Conservation (phyloP, 1,284 basidiomycete genomes). For the Irpex rosettiformis region DNA sequence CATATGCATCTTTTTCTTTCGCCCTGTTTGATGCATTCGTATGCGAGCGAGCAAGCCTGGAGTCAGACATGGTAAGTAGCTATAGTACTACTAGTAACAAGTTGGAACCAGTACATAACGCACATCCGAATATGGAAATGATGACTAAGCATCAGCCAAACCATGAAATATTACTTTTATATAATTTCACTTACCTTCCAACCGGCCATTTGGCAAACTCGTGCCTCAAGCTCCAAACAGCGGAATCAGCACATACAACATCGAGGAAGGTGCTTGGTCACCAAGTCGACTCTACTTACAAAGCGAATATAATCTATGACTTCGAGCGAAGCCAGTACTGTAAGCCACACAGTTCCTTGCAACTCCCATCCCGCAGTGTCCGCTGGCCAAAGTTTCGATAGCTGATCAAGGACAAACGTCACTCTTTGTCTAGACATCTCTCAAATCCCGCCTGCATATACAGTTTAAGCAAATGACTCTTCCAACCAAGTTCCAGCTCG, state of each 20-base stretch:
- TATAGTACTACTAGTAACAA: constrained; percentile 1
- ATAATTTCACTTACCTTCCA: neutral
- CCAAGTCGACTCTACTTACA: neutral
- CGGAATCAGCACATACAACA: neutral
- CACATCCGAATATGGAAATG: too few relatives aligned
- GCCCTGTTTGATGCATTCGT: constrained; percentile 59
- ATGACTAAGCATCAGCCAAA: too few relatives aligned
- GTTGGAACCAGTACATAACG: neutral
- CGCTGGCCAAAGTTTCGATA: neutral
- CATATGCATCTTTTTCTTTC: constrained; percentile 31
- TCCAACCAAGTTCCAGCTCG: too few relatives aligned
- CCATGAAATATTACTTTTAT: too few relatives aligned
- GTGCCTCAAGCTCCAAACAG: neutral
- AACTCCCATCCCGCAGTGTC: too few relatives aligned
- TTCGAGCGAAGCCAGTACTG: neutral
- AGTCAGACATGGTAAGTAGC: constrained; percentile 33
- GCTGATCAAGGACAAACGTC: neutral
- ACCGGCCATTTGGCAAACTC: neutral
- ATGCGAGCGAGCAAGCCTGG: constrained; percentile 46
- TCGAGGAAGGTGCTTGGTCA: neutral
- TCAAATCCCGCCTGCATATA: too few relatives aligned
- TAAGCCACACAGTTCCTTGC: neutral
- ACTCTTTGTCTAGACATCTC: neutral
- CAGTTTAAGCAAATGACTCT: too few relatives aligned
- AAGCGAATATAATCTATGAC: neutral